A percentile compares a stretch with the other conserved stretches of the same genome.
Evolutionary conservation across 2,329 filamentous ascomycete genomes (phyloP).

Genomic region (Diaporthe sp.): DNA sequence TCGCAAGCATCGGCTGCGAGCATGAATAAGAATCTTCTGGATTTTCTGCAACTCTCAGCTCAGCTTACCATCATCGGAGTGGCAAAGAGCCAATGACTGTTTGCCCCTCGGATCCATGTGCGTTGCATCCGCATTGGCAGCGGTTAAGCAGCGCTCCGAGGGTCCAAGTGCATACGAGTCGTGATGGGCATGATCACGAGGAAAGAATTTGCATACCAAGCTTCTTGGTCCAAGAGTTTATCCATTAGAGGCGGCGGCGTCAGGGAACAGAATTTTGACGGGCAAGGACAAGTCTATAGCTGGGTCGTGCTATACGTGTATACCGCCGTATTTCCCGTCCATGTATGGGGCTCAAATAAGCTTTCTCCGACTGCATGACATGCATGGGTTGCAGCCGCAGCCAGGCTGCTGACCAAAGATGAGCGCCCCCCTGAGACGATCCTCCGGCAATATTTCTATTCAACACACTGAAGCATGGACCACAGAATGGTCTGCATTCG

Average conservation of each 20-base stretch:
- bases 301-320: background rate
- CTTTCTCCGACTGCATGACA: background rate
- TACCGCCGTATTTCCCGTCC: background rate
- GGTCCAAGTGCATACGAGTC: background rate
- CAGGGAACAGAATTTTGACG: background rate
- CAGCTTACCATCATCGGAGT: background rate
- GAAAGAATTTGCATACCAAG: background rate
- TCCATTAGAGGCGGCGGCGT: too few relatives aligned
- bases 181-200: background rate
- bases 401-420: background rate
- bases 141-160: background rate
- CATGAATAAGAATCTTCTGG: background rate
- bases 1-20: background rate
- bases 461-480: too few relatives aligned
- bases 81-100: background rate
- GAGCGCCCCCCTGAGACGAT: background rate
- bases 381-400: background rate
- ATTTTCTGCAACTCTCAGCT: background rate
- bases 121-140: background rate
- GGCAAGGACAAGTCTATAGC: background rate
- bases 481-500: too few relatives aligned
- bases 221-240: background rate
- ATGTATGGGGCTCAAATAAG: conserved; percentile 20
- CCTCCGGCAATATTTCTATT: background rate
- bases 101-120: background rate